Evolutionary conservation across 148 eudicot genomes (phyloP), one percentile per base, ranked within the genome.

Genomic region (Rhododendron kiyosumense): DNA sequence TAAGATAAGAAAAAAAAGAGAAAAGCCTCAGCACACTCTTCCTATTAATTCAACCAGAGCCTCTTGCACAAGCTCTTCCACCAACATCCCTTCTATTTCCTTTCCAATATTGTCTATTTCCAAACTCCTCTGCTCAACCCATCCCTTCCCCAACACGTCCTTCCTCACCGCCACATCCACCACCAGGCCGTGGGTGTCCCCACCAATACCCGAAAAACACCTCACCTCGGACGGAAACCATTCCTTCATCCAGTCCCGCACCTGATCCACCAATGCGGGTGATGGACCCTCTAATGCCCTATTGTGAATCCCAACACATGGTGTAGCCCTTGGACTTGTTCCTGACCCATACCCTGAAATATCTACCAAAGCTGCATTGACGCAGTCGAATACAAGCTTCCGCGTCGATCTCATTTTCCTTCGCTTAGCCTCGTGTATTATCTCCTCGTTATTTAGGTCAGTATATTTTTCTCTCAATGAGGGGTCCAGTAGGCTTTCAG

Each of bases 311-410:
- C 86, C 81, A 45, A 59, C 69, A 52, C 30, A 36, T n/a, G 85
- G 51, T 9, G 46, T 87, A 48, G 79, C 80, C 81, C 82, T 77
- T 43, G 51, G 87, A 79, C 88, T 78, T 59, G 91, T 52, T 0
- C 83, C 82, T 34, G 88, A 81, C 30, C 91, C 86, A 61, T 85
- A 69, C 18, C 92, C 89, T 18, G 89, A 81, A 14, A 92, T 89
- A 26, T 94, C 94, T 38, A 92, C 69, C 13, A 97, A 87, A n/a
- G 91, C 93, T 57, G 89, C 89, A 75, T 97, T 95, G 24, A 94
- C 98, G 86, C 94, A 93, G 89, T 97, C 99, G 45, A 97, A 97
- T 24, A 97, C 92, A 2, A 97, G 98, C 83, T 93, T 93, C 63
- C 88, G 81, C 18, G 84, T 93, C 17, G 98, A 93, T 78, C 95